Evolutionary conservation across 768 basidiomycete species (phyloP).

Genomic region (Russula lepida): DNA sequence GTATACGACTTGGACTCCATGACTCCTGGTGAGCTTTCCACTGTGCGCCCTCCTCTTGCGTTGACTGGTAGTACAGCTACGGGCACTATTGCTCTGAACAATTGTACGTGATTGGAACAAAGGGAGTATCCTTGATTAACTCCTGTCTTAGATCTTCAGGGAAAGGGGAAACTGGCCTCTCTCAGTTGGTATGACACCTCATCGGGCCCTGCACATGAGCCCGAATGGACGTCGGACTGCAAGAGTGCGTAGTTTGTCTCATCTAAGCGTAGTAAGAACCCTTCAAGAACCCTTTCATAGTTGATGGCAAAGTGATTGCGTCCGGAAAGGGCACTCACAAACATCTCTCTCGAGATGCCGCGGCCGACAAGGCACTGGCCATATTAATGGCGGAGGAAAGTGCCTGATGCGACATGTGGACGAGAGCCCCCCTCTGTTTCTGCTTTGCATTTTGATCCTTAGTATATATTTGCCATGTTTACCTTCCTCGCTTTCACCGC

Average conservation of each 20-base stretch:
- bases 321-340: constrained; percentile 18
- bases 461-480: constrained; percentile 7
- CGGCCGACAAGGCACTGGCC: constrained; percentile 5
- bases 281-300: constrained; percentile 4
- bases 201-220: constrained; percentile 36
- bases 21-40: constrained; percentile 11
- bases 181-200: constrained; percentile 36
- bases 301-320: constrained; percentile 12
- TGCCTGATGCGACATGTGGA: background rate
- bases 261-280: background rate
- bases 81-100: constrained; percentile 20
- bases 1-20: constrained; percentile 1
- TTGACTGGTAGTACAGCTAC: constrained; percentile 12
- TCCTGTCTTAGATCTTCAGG: constrained; percentile 32
- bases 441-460: background rate
- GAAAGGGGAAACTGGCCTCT: constrained; percentile 24
- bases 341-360: constrained; percentile 14
- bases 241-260: constrained; percentile 35
- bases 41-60: background rate
- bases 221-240: constrained; percentile 47
- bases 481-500: background rate
- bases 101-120: constrained; percentile 7
- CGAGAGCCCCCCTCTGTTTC: background rate
- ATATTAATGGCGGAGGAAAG: constrained; percentile 9
- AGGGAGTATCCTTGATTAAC: background rate